Percentiles rank a stretch among this genome's conserved stretches.
Evolutionary conservation across 371 early-diverging fungal genomes (phyloP).

Genomic region (Blastocladiella emersonii): DNA sequence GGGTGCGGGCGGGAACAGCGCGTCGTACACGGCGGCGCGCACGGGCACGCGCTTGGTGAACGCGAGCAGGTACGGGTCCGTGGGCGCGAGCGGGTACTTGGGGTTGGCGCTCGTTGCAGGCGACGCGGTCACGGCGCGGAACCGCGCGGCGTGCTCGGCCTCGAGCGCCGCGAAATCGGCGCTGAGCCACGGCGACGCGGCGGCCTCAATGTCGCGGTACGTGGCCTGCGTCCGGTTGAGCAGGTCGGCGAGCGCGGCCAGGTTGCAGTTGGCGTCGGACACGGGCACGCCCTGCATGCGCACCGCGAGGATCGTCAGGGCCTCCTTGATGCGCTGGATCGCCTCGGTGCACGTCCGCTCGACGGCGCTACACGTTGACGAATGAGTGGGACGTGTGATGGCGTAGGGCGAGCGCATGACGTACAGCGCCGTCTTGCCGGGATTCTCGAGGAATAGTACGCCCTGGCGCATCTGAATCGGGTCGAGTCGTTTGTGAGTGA

Average conservation of each 20-base stretch:
- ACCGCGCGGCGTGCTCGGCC: no score
- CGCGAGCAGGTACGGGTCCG: not conserved
- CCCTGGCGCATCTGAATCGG: not conserved
- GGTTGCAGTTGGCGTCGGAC: not conserved
- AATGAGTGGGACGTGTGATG: not conserved
- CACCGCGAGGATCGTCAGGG: not conserved
- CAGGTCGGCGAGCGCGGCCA: not conserved
- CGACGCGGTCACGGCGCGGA: no score
- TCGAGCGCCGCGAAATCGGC: not conserved
- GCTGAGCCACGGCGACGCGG: no score
- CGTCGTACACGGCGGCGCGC: not conserved
- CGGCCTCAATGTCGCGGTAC: not conserved
- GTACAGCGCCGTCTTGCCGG: not conserved
- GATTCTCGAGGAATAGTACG: not conserved
- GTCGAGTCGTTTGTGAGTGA: no score
- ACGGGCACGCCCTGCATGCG: not conserved
- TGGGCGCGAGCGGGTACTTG: not conserved
- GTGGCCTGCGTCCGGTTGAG: not conserved
- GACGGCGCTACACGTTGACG: not conserved
- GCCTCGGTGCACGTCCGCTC: not conserved
- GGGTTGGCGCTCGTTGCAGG: no score
- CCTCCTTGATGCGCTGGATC: not conserved
- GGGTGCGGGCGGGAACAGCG: not conserved
- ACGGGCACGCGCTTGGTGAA: not conserved
- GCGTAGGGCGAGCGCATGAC: not conserved